phyloP scores from a whole-genome alignment of 2,329 filamentous ascomycete genomes.

The Graphium sp. region DNA sequence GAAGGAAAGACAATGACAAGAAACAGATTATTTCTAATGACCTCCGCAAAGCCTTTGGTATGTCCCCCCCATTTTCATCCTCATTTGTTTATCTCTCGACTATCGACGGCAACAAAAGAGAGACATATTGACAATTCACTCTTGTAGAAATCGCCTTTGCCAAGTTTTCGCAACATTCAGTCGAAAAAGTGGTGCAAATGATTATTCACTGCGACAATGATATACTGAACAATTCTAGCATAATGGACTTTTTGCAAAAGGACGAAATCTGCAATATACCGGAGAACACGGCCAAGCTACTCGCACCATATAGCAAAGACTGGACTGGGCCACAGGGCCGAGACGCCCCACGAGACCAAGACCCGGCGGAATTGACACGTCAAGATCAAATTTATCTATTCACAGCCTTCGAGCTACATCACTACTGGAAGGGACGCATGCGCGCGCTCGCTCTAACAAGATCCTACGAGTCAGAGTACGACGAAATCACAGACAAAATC shows the following conservation, averaged over 20 bases:
- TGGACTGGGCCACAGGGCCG: slow-evolving; percentile 88
- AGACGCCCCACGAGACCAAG: slow-evolving; percentile 71
- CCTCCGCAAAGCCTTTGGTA: slow-evolving; percentile 71
- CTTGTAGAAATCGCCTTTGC: slow-evolving; percentile 65
- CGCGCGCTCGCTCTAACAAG: slow-evolving; percentile 72
- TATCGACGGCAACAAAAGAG: slow-evolving; percentile 1
- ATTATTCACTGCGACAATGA: slow-evolving; percentile 90
- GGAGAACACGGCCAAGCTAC: slow-evolving; percentile 75
- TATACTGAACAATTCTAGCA: slow-evolving; percentile 72
- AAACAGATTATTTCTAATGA: slow-evolving; percentile 92
- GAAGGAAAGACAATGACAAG: slow-evolving; percentile 73
- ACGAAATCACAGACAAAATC: slow-evolving; percentile 75
- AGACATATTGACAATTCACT: no score
- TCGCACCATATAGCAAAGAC: slow-evolving; percentile 92
- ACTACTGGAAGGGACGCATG: slow-evolving; percentile 98
- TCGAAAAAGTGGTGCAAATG: slow-evolving; percentile 78
- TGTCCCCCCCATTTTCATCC: slow-evolving; percentile 11
- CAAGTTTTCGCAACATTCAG: slow-evolving; percentile 74
- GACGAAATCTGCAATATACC: slow-evolving; percentile 86
- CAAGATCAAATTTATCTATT: slow-evolving; percentile 93
- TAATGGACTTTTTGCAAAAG: slow-evolving; percentile 92
- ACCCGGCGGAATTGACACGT: slow-evolving; percentile 74
- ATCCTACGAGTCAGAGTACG: slow-evolving; percentile 76
- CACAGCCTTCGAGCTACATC: slow-evolving; percentile 85
- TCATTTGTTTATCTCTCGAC: not conserved